phyloP scores from a whole-genome alignment of 2,329 filamentous ascomycete species.

The Alternaria sp. region DNA sequence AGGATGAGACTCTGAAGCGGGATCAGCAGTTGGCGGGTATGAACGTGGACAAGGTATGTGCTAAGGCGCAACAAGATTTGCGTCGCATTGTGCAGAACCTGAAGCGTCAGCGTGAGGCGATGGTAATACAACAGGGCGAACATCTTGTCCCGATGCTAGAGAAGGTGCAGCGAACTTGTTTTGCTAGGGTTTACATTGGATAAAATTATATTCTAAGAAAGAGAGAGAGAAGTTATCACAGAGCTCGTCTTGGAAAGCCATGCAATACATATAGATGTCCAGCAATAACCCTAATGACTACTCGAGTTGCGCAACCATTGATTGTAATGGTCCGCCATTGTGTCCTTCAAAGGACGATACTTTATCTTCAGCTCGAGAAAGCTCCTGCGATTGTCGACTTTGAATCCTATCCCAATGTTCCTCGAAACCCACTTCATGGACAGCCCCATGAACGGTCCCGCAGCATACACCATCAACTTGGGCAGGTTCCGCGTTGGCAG shows the following conservation, averaged over 20 bases:
- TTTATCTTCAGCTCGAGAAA: background rate
- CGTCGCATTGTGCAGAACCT: background rate
- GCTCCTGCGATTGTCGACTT: background rate
- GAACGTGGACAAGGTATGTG: background rate
- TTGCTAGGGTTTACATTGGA: background rate
- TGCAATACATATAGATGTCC: background rate
- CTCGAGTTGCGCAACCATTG: background rate
- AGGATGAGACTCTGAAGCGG: too few species aligned
- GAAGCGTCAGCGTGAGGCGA: background rate
- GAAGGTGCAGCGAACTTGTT: background rate
- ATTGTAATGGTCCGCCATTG: background rate
- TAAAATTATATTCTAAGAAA: background rate
- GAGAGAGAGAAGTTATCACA: too few species aligned
- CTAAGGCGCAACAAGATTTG: background rate
- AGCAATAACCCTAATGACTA: rapidly evolving
- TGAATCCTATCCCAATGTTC: background rate
- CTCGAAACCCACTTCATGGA: rapidly evolving
- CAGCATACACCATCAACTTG: background rate
- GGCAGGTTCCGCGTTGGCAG: background rate
- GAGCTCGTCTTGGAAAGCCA: background rate
- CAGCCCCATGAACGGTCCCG: background rate
- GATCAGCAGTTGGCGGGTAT: background rate
- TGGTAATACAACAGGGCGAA: background rate
- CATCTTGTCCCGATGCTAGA: background rate
- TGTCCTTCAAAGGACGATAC: background rate